phyloP scores from a whole-genome alignment of 129 eudicot species.

The Daucus carota region DH1_v3.0 NC_030385.2:11098501-11099000 shows the following conservation, averaged over 20 bases:
- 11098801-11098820: not conserved
- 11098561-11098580: conserved; percentile 31
- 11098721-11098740: not conserved
- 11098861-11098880: not conserved
- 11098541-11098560: conserved; percentile 36
- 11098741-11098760: not conserved
- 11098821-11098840: not conserved
- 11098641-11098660: not conserved
- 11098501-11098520: conserved; percentile 55
- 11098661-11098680: not conserved
- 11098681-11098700: not conserved
- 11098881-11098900: not conserved
- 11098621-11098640: not conserved
- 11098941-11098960: conserved; percentile 31
- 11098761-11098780: not conserved
- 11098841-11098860: not conserved
- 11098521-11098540: conserved; percentile 22
- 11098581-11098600: not conserved
- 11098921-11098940: conserved; percentile 25
- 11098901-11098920: conserved; percentile 39
- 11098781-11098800: not conserved
- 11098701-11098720: not conserved
- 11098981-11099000: conserved; percentile 68
- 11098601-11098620: not conserved
- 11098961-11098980: conserved; percentile 70